These are phyloP conservation scores for Boletus subparvulus DNA, from an alignment of 768 basidiomycete genomes.

Conservation along the genomic window DNA sequence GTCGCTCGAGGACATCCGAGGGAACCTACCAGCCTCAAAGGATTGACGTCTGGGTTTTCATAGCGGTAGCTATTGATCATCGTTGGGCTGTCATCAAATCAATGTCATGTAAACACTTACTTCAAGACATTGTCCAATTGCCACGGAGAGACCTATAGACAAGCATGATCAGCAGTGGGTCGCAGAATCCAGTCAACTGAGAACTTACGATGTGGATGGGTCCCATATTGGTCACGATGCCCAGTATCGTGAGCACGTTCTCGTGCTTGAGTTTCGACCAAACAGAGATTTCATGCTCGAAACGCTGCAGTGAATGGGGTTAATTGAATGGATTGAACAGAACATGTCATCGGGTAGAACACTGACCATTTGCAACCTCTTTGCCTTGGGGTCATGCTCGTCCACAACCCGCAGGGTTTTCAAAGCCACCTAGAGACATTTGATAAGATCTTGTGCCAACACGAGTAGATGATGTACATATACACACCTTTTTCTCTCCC, in stretches of 20 bases:
- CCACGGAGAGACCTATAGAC: conserved; percentile 57
- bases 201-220: conserved; percentile 48
- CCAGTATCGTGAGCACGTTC: conserved; percentile 50
- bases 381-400: conserved; percentile 41
- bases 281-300: conserved; percentile 54
- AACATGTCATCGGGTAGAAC: neutral
- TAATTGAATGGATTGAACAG: neutral
- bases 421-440: conserved; percentile 48
- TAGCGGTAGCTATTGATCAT: conserved; percentile 40
- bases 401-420: conserved; percentile 52
- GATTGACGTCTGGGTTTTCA: conserved; percentile 37
- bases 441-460: too few relatives aligned
- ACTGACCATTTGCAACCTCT: conserved; percentile 39
- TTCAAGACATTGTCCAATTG: conserved; percentile 56
- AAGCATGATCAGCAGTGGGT: neutral
- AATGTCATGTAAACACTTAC: conserved; percentile 30
- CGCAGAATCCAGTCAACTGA: neutral
- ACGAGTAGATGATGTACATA: conserved; percentile 11
- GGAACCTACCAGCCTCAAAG: conserved; percentile 40
- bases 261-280: conserved; percentile 53
- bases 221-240: conserved; percentile 54
- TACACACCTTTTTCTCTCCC: too few relatives aligned
- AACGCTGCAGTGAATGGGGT: conserved; percentile 38
- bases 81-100: neutral
- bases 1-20: neutral